Evolutionary conservation across 768 basidiomycete genomes (phyloP).

Genomic region (Amanita thiersii): DNA sequence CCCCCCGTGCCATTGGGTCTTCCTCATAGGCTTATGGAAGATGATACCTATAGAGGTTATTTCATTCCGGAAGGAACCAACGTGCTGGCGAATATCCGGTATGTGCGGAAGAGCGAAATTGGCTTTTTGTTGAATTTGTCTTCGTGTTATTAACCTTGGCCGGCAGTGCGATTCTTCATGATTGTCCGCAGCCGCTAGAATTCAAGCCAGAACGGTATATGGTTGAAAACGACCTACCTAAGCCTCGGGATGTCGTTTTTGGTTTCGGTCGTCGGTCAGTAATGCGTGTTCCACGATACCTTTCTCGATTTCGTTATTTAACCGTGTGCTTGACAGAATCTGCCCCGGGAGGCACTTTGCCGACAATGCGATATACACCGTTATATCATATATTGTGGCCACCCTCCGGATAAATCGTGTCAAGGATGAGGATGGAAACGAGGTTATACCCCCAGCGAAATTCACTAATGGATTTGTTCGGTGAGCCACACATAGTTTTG

Average conservation of each 20-base stretch:
- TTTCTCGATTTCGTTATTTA: constrained; percentile 1
- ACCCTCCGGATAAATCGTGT: constrained; percentile 36
- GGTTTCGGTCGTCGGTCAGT: constrained; percentile 50
- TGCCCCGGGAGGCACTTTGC: constrained; percentile 52
- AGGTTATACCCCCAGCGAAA: constrained; percentile 26
- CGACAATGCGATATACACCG: constrained; percentile 37
- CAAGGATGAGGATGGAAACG: constrained; percentile 32
- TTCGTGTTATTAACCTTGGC: constrained; percentile 5
- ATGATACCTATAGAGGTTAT: constrained; percentile 39
- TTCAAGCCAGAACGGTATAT: constrained; percentile 47
- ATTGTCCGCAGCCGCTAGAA: constrained; percentile 34
- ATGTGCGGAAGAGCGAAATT: constrained; percentile 13
- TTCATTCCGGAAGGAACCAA: constrained; percentile 37
- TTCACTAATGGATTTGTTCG: constrained; percentile 38
- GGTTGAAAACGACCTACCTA: constrained; percentile 26
- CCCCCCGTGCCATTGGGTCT: constrained; percentile 41
- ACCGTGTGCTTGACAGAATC: constrained; percentile 20
- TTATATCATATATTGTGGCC: constrained; percentile 34
- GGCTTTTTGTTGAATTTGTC: not conserved
- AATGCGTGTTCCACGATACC: not conserved
- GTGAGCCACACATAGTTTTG: constrained; percentile 23
- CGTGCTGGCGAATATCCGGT: constrained; percentile 37
- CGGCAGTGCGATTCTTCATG: constrained; percentile 31
- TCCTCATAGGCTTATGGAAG: constrained; percentile 44
- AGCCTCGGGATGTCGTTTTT: constrained; percentile 43